These are phyloP conservation scores for Chytriomyces sp. DNA, from an alignment of 192 early-diverging fungal genomes.

Conservation along the genomic window DNA sequence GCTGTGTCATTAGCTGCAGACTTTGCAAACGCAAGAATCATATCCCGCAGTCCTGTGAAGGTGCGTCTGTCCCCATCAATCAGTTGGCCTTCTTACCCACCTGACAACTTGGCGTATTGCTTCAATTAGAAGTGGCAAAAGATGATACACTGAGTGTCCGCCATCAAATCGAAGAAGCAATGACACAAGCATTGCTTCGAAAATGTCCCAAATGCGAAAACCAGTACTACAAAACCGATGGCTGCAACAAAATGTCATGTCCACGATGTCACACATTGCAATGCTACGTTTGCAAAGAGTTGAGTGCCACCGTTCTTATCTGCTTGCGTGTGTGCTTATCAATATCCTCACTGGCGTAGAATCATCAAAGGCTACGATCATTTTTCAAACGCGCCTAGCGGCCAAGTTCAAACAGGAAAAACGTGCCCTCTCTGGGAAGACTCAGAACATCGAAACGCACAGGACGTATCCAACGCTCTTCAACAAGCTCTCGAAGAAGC, in stretches of 20 bases:
- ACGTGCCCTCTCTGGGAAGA: constrained; percentile 59
- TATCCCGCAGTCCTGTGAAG: constrained; percentile 60
- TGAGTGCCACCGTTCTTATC: not conserved
- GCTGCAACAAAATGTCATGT: constrained; percentile 68
- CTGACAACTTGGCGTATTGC: no score
- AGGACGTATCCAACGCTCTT: constrained; percentile 53
- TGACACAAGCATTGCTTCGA: constrained; percentile 61
- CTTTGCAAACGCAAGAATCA: constrained; percentile 56
- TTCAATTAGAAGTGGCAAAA: constrained; percentile 36
- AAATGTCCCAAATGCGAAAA: constrained; percentile 58
- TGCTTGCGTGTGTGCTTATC: not conserved
- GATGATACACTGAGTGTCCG: constrained; percentile 51
- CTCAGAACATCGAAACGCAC: constrained; percentile 46
- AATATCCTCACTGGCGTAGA: constrained; percentile 16
- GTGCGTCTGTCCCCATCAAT: constrained; percentile 20
- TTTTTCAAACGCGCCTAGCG: constrained; percentile 46
- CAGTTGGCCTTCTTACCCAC: no score
- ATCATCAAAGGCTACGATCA: constrained; percentile 61
- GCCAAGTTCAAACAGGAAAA: constrained; percentile 21
- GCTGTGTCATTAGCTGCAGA: constrained; percentile 58
- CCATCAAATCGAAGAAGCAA: constrained; percentile 61
- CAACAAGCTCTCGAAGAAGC: constrained; percentile 39
- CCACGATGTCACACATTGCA: constrained; percentile 38
- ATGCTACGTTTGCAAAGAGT: constrained; percentile 33
- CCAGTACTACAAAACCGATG: constrained; percentile 49